Evolutionary conservation across 2,329 filamentous ascomycete species (phyloP).

Genomic region (Fusarium sp.): DNA sequence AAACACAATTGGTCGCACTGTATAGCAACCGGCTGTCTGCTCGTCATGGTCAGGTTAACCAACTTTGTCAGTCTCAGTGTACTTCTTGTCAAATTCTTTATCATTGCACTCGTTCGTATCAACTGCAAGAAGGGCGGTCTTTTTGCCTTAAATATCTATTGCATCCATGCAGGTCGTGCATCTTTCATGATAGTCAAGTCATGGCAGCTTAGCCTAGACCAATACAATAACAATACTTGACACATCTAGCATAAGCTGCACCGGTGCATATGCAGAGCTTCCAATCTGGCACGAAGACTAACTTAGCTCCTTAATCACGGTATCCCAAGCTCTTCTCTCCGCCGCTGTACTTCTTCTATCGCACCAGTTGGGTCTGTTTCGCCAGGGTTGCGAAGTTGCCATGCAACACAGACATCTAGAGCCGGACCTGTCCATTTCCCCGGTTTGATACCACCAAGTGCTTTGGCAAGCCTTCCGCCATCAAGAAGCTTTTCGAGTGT

Average conservation of each 20-base stretch:
- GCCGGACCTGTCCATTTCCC: slow-evolving; percentile 87
- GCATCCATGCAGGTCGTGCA: background rate
- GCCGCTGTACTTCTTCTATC: slow-evolving; percentile 66
- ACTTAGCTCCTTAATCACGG: background rate
- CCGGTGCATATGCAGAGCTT: background rate
- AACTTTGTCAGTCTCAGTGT: background rate
- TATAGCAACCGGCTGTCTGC: background rate
- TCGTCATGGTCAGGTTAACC: background rate
- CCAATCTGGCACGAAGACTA: background rate
- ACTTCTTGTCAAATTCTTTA: background rate
- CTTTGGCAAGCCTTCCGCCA: slow-evolving; percentile 76
- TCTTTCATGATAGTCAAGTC: background rate
- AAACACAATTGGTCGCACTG: background rate
- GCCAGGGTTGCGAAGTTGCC: slow-evolving; percentile 85
- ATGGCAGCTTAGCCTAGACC: background rate
- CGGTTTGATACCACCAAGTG: slow-evolving; percentile 72
- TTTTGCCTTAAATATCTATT: background rate
- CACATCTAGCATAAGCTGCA: background rate
- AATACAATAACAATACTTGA: too few relatives aligned
- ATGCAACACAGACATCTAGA: slow-evolving; percentile 81
- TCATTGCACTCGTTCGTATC: background rate
- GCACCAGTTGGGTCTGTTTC: slow-evolving; percentile 66
- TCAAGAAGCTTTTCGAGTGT: slow-evolving; percentile 73
- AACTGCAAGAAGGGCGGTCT: background rate
- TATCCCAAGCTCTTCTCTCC: slow-evolving; percentile 62